Evolutionary conservation across 1,139 yeast genomes (phyloP).

Genomic region (Pichia sp.): DNA sequence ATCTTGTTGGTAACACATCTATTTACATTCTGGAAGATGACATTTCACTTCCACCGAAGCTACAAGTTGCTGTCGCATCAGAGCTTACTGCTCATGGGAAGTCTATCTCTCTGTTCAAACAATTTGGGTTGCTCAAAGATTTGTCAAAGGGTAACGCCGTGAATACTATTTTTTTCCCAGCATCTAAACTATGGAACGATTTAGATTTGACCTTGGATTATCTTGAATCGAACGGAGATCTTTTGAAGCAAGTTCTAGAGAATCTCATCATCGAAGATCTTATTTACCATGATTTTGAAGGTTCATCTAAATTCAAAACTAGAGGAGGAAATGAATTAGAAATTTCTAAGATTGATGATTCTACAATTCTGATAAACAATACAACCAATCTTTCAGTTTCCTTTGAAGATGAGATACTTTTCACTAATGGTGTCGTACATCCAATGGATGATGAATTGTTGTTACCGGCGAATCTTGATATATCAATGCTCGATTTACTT

Average conservation of each 20-base stretch:
- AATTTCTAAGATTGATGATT: constrained; percentile 7
- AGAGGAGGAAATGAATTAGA: constrained; percentile 34
- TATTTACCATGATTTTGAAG: constrained; percentile 57
- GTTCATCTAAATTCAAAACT: constrained; percentile 28
- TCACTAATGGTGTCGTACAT: constrained; percentile 82
- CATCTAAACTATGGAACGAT: constrained; percentile 65
- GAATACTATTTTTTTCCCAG: constrained; percentile 65
- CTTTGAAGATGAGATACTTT: constrained; percentile 56
- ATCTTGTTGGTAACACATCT: constrained; percentile 48
- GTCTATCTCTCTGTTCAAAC: constrained; percentile 43
- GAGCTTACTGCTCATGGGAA: constrained; percentile 42
- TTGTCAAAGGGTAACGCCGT: constrained; percentile 32
- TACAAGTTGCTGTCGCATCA: constrained; percentile 48
- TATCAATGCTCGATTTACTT: constrained; percentile 53
- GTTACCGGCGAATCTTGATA: constrained; percentile 50
- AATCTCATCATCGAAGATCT: constrained; percentile 50
- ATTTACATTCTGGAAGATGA: constrained; percentile 61
- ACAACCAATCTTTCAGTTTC: constrained; percentile 22
- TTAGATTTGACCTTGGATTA: constrained; percentile 58
- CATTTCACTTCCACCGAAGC: constrained; percentile 45
- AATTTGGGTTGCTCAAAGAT: constrained; percentile 40
- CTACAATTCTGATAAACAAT: constrained; percentile 19
- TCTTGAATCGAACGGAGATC: constrained; percentile 44
- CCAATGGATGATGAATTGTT: constrained; percentile 45
- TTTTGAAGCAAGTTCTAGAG: constrained; percentile 45